Evolutionary conservation across 2,329 filamentous ascomycete species (phyloP), one percentile per base, ranked within the genome.

Genomic region (Myriosclerotinia curreyana): DNA sequence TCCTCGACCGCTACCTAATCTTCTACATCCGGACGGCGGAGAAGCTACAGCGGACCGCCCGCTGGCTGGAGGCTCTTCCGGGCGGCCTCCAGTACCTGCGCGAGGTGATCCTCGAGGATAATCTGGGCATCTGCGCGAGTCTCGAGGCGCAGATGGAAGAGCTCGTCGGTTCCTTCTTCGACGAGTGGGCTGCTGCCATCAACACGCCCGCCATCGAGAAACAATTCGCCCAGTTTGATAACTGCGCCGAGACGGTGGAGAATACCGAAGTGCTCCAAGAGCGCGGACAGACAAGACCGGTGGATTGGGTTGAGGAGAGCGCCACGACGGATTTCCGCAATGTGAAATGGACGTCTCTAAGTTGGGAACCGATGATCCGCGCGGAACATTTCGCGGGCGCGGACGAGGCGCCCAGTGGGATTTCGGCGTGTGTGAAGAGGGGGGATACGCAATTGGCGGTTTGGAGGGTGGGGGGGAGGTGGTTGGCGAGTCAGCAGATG

Each of bases 11-110:
- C 52, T 96, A 95, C 73, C 83, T 96, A 31, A 91, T 93, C 78
- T 94, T 96, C 80, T 96, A 96, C 78, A 95, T 96, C 72, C 90
- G 92, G 69, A 96, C 93, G 0, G 92, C 91, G 52, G 92, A 96
- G 78, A 92, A 90, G 74, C 85, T 96, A 0, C 92, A 96, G 76
- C 85, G 92, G 58, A 96, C 92, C 34, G 92, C 92, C 0, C 84
- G 91, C 31, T 96, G 92, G 92, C 80, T 96, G 46, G 92, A 96
- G 76, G 84, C 83, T 60, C 82, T 96, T 0, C 92, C 92, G 0
- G 92, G 92, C 7, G 92, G 92, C 1, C 87, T 96, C 77, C 83
- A 85, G 66, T 96, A 96, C 74, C 84, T 96, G 0, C 86, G 86
- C 60, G 86, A 92, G 71, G 92, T 96, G 3, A 83, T 96, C 42